These are phyloP conservation scores for Olyra latifolia DNA, from an alignment of 176 grass and related monocot species.

Conservation along the genomic window DNA sequence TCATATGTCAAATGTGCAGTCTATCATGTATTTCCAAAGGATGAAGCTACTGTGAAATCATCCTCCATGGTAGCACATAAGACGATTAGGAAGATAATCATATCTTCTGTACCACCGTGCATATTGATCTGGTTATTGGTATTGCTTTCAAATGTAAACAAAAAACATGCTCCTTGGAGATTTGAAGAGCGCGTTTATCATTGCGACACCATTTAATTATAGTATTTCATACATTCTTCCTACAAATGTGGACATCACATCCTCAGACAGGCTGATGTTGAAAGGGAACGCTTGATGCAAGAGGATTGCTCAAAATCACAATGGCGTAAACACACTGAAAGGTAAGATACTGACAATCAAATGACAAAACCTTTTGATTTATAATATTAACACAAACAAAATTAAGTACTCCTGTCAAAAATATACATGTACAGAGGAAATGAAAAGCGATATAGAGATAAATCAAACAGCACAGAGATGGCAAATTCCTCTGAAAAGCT, in stretches of 20 bases:
- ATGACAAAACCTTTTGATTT: not conserved
- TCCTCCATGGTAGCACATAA: no score
- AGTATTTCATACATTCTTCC: not conserved
- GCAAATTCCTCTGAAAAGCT: not conserved
- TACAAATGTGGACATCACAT: not conserved
- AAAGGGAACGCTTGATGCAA: slow-evolving; percentile 14
- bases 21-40: no score
- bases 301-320: not conserved
- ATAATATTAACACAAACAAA: slow-evolving; percentile 25
- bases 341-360: not conserved
- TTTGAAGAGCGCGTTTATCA: not conserved
- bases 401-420: not conserved
- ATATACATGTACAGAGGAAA: slow-evolving; percentile 26
- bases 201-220: not conserved
- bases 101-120: no score
- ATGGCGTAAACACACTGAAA: not conserved
- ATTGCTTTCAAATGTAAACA: not conserved
- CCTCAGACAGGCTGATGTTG: not conserved
- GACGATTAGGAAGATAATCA: no score
- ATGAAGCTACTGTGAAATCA: no score
- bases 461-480: not conserved
- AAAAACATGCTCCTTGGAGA: not conserved
- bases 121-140: not conserved
- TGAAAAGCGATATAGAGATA: not conserved
- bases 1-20: no score